Evolutionary conservation across 2,329 filamentous ascomycete species (phyloP), one percentile per base, ranked within the genome.

Genomic region (Epichloe scottii): DNA sequence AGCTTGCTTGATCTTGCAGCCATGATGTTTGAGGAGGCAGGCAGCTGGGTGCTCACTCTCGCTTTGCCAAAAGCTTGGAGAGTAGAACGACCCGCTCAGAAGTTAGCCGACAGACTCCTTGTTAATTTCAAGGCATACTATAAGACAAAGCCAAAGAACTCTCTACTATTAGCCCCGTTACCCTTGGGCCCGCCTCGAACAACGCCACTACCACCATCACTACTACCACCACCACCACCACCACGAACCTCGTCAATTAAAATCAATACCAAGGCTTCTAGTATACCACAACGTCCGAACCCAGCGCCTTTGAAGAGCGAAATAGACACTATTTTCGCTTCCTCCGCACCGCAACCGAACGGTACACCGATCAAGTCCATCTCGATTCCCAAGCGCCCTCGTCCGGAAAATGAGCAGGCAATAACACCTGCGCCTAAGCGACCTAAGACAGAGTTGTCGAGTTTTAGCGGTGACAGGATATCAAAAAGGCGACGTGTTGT

Each of bases 1-100:
- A 69, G 61, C 39, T 60, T 73, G 46, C 59, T 73, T 44, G 68
- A 72, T 54, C 53, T 73, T n/a, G 71, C 71, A 14, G 67, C 65
- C 10, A 69, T 71, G 65, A 72, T 73, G 68, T 72, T 73, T 55
- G 70, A 73, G 52, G 69, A 71, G 54, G 68, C 70, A 12, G 59
- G 62, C 43, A 65, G 64, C 47, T 73, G 68, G 66, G 61, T 72
- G 8, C 49, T 73, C 11, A 71, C 69, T 1, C 51, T 73, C 15
- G 64, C 64, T 52, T 60, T 70, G 48, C 71, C 71, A 8, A 70
- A 70, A 57, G 62, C 59, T 8, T 73, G 70, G 70, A 68, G 59
- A 55, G 64, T 63, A 15, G 64, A 66, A 54, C 64, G 68, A 53
- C 60, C 65, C 5, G 57, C 59, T 10, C 61, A 64, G 51, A 64